Percentiles rank a stretch among this genome's conserved stretches.
Evolutionary conservation across 2,329 filamentous ascomycete species (phyloP).

Genomic region (Verticillium tricorpus): DNA sequence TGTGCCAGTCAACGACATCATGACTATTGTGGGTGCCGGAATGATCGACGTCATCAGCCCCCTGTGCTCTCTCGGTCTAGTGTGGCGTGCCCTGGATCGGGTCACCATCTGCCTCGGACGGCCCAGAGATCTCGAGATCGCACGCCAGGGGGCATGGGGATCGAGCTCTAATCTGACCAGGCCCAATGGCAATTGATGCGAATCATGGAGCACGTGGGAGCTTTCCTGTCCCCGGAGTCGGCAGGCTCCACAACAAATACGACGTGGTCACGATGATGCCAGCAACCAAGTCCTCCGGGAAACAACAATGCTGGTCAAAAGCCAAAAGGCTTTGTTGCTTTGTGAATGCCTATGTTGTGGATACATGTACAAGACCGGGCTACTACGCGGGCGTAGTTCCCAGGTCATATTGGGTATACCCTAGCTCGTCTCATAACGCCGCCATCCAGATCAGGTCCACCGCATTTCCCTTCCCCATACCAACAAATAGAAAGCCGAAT

Average conservation of each 20-base stretch:
- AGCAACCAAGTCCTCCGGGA: no score
- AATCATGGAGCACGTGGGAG: no score
- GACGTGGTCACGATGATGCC: no score
- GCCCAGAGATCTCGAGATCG: background rate
- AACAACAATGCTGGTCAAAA: background rate
- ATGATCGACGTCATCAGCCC: slow-evolving; percentile 10
- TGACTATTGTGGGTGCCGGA: slow-evolving; percentile 6
- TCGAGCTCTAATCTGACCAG: no score
- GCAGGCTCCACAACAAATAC: no score
- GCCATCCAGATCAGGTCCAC: background rate
- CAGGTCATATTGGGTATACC: background rate
- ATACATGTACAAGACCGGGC: background rate
- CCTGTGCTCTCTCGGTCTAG: background rate
- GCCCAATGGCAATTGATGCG: no score
- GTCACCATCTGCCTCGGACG: no score
- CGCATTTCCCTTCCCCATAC: background rate
- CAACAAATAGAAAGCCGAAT: slow-evolving; percentile 1
- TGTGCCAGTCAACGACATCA: slow-evolving; percentile 11
- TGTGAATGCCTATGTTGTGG: background rate
- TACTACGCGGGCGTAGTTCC: background rate
- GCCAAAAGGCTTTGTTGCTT: background rate
- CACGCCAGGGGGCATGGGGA: no score
- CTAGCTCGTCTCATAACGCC: background rate
- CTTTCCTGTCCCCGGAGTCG: no score
- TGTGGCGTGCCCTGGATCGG: background rate